Percentiles rank a stretch among this genome's conserved stretches.
phyloP scores from a whole-genome alignment of 495 filamentous ascomycete species.

The Neurospora sp. region DNA sequence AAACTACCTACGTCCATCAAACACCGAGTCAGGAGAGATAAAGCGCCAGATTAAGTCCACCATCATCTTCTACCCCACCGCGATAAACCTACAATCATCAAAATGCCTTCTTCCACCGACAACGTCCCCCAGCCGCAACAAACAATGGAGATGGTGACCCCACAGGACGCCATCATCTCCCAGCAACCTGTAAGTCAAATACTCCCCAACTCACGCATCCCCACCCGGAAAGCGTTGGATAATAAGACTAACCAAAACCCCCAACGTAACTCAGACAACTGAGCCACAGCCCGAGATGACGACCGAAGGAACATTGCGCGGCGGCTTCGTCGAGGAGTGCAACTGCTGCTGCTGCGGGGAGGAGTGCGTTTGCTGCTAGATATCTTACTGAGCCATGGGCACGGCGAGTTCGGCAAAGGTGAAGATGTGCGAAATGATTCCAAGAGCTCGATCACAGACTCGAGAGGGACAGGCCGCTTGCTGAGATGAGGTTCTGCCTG shows the following conservation, averaged over 20 bases:
- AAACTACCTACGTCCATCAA: neutral
- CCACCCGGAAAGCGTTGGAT: neutral
- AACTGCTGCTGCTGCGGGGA: conserved; percentile 20
- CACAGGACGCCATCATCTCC: conserved; percentile 12
- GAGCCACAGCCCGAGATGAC: conserved; percentile 24
- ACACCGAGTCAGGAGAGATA: neutral
- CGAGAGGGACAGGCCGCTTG: neutral
- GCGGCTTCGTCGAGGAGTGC: conserved; percentile 23
- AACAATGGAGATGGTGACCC: conserved; percentile 17
- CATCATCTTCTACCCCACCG: neutral
- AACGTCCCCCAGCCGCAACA: conserved; percentile 18
- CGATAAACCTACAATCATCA: neutral
- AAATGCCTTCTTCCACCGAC: conserved; percentile 14
- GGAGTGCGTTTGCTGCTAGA: conserved; percentile 20
- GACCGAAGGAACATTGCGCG: conserved; percentile 10
- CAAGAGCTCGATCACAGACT: neutral
- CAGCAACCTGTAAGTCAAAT: conserved; percentile 16
- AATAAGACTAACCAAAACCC: neutral
- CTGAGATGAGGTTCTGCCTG: neutral
- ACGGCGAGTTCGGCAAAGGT: neutral
- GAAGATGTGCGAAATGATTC: neutral
- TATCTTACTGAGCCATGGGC: neutral
- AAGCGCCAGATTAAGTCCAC: neutral
- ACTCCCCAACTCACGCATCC: neutral
- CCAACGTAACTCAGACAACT: neutral